A percentile compares a stretch with the other conserved stretches of the same genome.
phyloP scores from a whole-genome alignment of 1,284 basidiomycete species.

The Trichosporon asahii region DNA sequence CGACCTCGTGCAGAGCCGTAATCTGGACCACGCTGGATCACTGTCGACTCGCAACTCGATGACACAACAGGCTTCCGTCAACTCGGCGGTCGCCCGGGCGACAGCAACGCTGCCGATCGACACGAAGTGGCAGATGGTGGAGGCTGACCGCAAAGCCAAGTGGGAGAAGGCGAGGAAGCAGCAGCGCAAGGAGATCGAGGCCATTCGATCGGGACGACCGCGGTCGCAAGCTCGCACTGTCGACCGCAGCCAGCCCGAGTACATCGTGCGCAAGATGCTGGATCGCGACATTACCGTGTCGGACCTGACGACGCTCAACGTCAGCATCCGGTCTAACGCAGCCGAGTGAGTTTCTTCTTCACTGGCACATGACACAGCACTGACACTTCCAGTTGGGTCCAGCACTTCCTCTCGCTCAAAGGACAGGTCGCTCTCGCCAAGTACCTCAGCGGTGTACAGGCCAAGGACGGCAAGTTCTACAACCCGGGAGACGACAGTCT shows the following conservation, averaged over 20 bases:
- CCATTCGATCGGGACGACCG: slow-evolving; percentile 55
- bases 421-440: slow-evolving; percentile 83
- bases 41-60: slow-evolving; percentile 25
- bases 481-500: slow-evolving; percentile 47
- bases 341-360: slow-evolving; percentile 60
- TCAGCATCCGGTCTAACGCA: slow-evolving; percentile 68
- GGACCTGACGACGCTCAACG: slow-evolving; percentile 36
- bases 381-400: slow-evolving; percentile 65
- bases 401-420: slow-evolving; percentile 70
- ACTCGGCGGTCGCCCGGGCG: slow-evolving; percentile 30
- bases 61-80: slow-evolving; percentile 14
- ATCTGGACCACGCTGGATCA: slow-evolving; percentile 53
- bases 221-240: slow-evolving; percentile 42
- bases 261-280: slow-evolving; percentile 49
- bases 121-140: slow-evolving; percentile 90
- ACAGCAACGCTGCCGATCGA: slow-evolving; percentile 61
- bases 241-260: slow-evolving; percentile 69
- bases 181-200: slow-evolving; percentile 60
- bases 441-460: slow-evolving; percentile 56
- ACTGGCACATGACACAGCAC: background rate
- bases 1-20: slow-evolving; percentile 66
- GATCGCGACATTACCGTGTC: slow-evolving; percentile 38
- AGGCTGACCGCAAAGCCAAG: slow-evolving; percentile 70
- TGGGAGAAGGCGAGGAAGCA: slow-evolving; percentile 67
- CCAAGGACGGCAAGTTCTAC: slow-evolving; percentile 5